Base-by-base conservation (phyloP, 257 asterid genomes). In the Schizonepeta tenuifolia region DNA sequence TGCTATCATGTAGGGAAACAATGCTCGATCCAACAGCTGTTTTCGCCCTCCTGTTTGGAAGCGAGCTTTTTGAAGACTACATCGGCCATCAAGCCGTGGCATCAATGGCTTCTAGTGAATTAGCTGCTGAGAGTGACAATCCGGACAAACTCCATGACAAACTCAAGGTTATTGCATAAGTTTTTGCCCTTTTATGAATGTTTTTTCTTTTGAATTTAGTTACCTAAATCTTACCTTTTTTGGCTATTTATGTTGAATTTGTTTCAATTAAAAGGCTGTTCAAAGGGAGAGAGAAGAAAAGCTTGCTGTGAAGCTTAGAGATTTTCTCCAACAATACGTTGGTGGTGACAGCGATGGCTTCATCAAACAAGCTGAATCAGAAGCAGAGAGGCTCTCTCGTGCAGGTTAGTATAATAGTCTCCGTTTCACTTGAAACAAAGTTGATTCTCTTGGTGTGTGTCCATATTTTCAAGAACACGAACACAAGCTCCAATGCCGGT, bases 21-120 rank as follows among this genome's bases (percentile, higher is more conserved):
- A 90, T 93, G 95, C 92, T 93, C 31, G 97, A 93, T 78, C 96
- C 98, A 3, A 90, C 98, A 9, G 90, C 98, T 43, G 96, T 93
- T 41, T 93, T 90, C 51, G 96, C 98, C 7, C 88, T 90, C 62
- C 98, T 93, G 18, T 93, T 93, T 62, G 98, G 98, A 71, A 93
- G 98, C 70, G 97, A 93, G 78, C 90, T 90, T 10, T 93, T 93
- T 55, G 98, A 93, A 75, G 97, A 93, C 68, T 93, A 89, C 17
- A 68, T 90, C 10, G 98, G 98, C 20, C 97, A 93, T 83, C 79
- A 87, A 51, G 82, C 95, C 2, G 88, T 93, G 68, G 92, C 98
- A 74, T 89, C 96, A 71, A 87, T 90, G 98, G 96, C 97, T 56
- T 90, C 98, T n/a, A 77, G 82, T 21, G 97, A 86, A 71, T 78